Conservation (phyloP, 139 green algal genomes). For the Asterochloris erici region DNA sequence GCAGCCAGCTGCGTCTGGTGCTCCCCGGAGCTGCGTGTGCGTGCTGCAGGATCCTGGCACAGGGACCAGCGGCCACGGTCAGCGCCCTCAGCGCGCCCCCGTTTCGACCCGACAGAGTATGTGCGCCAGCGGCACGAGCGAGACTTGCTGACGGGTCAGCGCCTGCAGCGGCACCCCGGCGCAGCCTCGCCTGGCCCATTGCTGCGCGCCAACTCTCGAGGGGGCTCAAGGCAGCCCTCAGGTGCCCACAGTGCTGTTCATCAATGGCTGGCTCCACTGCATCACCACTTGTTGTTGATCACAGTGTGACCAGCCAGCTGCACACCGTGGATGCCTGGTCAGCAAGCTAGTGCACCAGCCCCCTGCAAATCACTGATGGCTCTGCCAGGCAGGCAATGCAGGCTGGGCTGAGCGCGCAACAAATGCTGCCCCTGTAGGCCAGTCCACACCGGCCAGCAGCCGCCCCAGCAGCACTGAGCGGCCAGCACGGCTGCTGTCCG, state of each 20-base stretch:
- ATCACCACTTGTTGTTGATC: background rate
- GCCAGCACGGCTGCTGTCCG: background rate
- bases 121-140: conserved; percentile 40
- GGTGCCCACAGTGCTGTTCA: background rate
- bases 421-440: conserved; percentile 5
- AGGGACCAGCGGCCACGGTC: background rate
- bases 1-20: no score
- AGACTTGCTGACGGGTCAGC: conserved; percentile 9
- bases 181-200: background rate
- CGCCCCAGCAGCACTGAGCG: conserved; percentile 41
- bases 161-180: conserved; percentile 10
- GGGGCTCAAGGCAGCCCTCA: conserved; percentile 3
- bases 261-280: background rate
- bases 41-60: no score
- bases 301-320: background rate
- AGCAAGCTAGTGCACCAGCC: background rate
- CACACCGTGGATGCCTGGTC: background rate
- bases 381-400: no score
- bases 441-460: conserved; percentile 35
- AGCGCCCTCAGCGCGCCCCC: conserved; percentile 23
- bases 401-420: no score
- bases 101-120: conserved; percentile 81
- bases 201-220: background rate
- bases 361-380: no score
- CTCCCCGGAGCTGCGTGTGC: no score